Evolutionary conservation across 108 stramenopile genomes (phyloP).

Genomic region (Skeletonema tropicum): DNA sequence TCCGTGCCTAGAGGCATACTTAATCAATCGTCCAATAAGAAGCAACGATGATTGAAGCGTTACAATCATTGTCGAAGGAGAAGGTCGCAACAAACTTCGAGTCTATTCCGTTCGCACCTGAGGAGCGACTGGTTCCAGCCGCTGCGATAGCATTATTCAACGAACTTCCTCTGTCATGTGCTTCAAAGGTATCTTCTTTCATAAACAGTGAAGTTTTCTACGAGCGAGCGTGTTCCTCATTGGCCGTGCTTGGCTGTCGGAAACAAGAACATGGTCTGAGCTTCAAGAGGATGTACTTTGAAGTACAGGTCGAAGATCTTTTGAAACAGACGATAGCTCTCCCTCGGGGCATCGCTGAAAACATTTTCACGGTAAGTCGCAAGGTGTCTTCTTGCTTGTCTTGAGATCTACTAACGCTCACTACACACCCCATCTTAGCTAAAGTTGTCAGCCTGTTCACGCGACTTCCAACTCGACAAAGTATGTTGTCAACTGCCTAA

Average conservation of each 20-base stretch:
- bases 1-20: too few relatives aligned
- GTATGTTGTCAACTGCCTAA: conserved; percentile 7
- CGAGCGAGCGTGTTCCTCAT: not conserved
- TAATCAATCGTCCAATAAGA: too few relatives aligned
- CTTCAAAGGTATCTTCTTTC: not conserved
- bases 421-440: not conserved
- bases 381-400: too few relatives aligned
- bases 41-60: too few relatives aligned
- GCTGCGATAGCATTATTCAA: not conserved
- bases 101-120: not conserved
- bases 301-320: not conserved
- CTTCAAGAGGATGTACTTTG: conserved; percentile 21
- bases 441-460: not conserved
- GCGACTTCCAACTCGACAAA: conserved; percentile 4
- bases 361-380: conserved; percentile 1
- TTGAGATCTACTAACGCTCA: too few relatives aligned
- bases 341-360: conserved; percentile 5
- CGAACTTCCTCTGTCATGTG: not conserved
- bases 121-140: not conserved
- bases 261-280: conserved; percentile 10
- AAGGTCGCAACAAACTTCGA: not conserved
- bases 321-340: not conserved
- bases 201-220: not conserved
- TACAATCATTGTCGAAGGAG: not conserved
- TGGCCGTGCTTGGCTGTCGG: not conserved